These are phyloP conservation scores for Paracorniculantispora psalliotae DNA, from an alignment of 2,329 filamentous ascomycete genomes.

Conservation along the genomic window DNA sequence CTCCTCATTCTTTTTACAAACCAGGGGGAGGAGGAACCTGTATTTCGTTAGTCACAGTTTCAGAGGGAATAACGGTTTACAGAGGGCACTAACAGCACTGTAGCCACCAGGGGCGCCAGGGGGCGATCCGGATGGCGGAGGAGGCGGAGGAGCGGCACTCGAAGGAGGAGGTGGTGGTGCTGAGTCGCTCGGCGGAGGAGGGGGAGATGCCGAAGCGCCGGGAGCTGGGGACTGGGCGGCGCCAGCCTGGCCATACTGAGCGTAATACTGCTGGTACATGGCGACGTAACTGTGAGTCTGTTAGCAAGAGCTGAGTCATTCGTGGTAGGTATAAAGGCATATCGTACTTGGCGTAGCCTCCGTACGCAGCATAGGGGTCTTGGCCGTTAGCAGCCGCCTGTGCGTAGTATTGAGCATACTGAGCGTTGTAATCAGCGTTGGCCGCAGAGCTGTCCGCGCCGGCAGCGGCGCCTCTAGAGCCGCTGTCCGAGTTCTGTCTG, in stretches of 20 bases:
- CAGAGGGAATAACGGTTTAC: background rate
- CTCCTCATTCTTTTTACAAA: slow-evolving; percentile 34
- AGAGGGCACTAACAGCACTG: slow-evolving; percentile 51
- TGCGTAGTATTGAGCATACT: slow-evolving; percentile 78
- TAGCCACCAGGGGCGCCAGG: slow-evolving; percentile 50
- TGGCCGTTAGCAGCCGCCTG: slow-evolving; percentile 34
- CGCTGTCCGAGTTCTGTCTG: slow-evolving; percentile 26
- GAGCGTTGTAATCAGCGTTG: slow-evolving; percentile 63
- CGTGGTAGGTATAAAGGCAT: background rate
- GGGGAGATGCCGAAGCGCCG: slow-evolving; percentile 45
- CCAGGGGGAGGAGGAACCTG: slow-evolving; percentile 54
- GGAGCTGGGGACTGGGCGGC: slow-evolving; percentile 22
- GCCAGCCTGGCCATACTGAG: slow-evolving; percentile 29
- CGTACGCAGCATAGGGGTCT: slow-evolving; percentile 87
- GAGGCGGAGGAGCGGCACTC: slow-evolving; percentile 46
- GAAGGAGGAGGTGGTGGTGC: slow-evolving; percentile 60
- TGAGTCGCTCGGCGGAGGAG: slow-evolving; percentile 54
- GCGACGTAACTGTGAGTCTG: slow-evolving; percentile 49
- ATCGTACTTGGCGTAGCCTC: slow-evolving; percentile 73
- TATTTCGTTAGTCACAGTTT: slow-evolving; percentile 17
- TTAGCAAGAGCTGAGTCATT: slow-evolving; percentile 18
- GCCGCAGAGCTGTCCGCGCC: slow-evolving; percentile 24
- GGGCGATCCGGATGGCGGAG: slow-evolving; percentile 45
- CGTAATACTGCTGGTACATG: slow-evolving; percentile 70
- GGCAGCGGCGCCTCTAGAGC: slow-evolving; percentile 30